These are phyloP conservation scores for Extremus antarcticus DNA, from an alignment of 495 filamentous ascomycete genomes.

Conservation along the genomic window DNA sequence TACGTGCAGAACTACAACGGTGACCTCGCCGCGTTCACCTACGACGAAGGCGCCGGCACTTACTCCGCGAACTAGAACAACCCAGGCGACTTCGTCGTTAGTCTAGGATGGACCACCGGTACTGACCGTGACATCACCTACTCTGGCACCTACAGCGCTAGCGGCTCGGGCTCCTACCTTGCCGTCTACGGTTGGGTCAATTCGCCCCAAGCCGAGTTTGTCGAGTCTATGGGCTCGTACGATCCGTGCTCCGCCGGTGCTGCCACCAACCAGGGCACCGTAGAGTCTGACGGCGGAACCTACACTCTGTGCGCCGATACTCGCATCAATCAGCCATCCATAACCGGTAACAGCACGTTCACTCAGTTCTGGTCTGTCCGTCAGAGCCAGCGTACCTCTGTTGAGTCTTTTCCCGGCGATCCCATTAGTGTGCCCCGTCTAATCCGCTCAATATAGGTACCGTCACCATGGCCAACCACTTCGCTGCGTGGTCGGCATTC, in stretches of 20 bases:
- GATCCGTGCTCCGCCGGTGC: constrained; percentile 37
- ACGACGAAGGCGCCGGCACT: constrained; percentile 8
- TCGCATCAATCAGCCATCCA: constrained; percentile 48
- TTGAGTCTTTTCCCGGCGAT: too few relatives aligned
- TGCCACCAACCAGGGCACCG: constrained; percentile 41
- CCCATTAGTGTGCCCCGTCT: too few relatives aligned
- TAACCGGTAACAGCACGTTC: constrained; percentile 45
- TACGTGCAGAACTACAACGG: constrained; percentile 14
- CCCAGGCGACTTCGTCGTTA: constrained; percentile 11
- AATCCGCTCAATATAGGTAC: too few relatives aligned
- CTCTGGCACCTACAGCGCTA: constrained; percentile 40
- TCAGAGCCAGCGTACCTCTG: constrained; percentile 34
- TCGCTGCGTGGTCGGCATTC: constrained; percentile 46
- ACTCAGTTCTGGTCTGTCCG: constrained; percentile 50
- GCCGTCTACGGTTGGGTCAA: constrained; percentile 51
- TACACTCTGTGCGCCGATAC: constrained; percentile 54
- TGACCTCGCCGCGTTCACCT: constrained; percentile 10
- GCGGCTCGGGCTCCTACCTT: constrained; percentile 40
- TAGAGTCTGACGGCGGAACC: constrained; percentile 47
- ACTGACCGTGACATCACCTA: constrained; percentile 29
- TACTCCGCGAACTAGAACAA: constrained; percentile 12
- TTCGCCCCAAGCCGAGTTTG: constrained; percentile 48
- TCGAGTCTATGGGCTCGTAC: constrained; percentile 45
- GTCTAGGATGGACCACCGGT: neutral
- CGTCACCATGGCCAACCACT: constrained; percentile 46